Evolutionary conservation across 768 basidiomycete genomes (phyloP).

Genomic region (Pleurotus citrinopileatus): DNA sequence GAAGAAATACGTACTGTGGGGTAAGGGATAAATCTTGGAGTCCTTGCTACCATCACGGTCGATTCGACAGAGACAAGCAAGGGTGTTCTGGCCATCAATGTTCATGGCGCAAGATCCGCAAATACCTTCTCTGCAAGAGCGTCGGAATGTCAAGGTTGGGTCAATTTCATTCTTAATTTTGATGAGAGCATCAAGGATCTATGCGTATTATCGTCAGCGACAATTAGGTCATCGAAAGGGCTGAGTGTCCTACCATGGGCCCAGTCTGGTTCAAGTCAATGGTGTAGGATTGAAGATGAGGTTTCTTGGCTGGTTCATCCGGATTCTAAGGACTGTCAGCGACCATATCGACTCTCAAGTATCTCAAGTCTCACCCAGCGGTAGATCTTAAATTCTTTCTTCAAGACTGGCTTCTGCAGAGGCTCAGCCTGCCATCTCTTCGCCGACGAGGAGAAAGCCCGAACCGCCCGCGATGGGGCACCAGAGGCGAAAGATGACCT

Average conservation of each 20-base stretch:
- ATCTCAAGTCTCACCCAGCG: slow-evolving; percentile 70
- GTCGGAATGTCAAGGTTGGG: slow-evolving; percentile 94
- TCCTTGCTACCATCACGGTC: slow-evolving; percentile 71
- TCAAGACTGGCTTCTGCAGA: slow-evolving; percentile 61
- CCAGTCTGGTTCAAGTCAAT: slow-evolving; percentile 94
- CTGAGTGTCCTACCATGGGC: slow-evolving; percentile 67
- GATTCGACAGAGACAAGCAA: slow-evolving; percentile 95
- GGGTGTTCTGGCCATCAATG: slow-evolving; percentile 96
- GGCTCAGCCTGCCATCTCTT: slow-evolving; percentile 39
- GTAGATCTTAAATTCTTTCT: slow-evolving; percentile 98
- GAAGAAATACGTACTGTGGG: slow-evolving; percentile 70
- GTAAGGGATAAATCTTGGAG: slow-evolving; percentile 93
- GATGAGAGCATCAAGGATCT: slow-evolving; percentile 90
- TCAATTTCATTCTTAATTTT: slow-evolving; percentile 99
- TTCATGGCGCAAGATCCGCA: slow-evolving; percentile 99
- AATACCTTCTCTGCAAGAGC: slow-evolving; percentile 92
- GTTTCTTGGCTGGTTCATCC: slow-evolving; percentile 90
- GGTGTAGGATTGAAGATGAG: slow-evolving; percentile 84
- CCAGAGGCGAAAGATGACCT: not conserved
- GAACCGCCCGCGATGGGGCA: slow-evolving; percentile 10
- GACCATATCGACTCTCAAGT: not conserved
- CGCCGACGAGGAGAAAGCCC: slow-evolving; percentile 29
- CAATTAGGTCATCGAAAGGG: not conserved
- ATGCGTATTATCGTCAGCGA: not conserved
- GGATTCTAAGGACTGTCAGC: slow-evolving; percentile 61